These are phyloP conservation scores for Lasiosphaeria miniovina DNA, from an alignment of 495 filamentous ascomycete genomes.

Conservation along the genomic window DNA sequence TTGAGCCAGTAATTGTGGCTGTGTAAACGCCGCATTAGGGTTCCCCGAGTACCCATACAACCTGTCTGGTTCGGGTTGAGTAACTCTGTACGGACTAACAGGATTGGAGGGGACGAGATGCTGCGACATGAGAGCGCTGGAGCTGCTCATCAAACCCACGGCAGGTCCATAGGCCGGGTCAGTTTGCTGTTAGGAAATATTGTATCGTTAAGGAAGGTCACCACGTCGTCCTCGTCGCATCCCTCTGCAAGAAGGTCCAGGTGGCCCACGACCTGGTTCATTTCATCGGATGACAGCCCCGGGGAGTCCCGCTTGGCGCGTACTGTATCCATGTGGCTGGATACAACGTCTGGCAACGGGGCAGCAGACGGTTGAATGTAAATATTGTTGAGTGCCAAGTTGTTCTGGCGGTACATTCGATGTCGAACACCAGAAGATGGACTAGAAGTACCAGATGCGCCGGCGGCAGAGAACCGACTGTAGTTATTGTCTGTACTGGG, in stretches of 20 bases:
- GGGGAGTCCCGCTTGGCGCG: conserved; percentile 18
- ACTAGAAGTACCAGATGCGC: conserved; percentile 9
- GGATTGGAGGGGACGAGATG: too few species aligned
- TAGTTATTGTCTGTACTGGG: too few species aligned
- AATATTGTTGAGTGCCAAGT: conserved; percentile 23
- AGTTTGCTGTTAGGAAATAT: too few species aligned
- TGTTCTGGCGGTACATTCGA: conserved; percentile 17
- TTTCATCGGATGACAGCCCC: conserved; percentile 17
- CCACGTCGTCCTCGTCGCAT: conserved; percentile 4
- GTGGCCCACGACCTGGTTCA: neutral
- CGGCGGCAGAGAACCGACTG: conserved; percentile 12
- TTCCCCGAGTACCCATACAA: too few species aligned
- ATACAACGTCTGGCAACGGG: conserved; percentile 19
- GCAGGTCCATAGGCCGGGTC: too few species aligned
- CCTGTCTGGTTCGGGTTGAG: too few species aligned
- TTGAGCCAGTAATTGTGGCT: too few species aligned
- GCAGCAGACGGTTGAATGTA: conserved; percentile 9
- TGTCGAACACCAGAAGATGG: conserved; percentile 18
- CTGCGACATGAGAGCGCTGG: too few species aligned
- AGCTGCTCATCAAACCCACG: too few species aligned
- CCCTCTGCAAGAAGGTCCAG: conserved; percentile 7
- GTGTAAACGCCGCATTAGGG: too few species aligned
- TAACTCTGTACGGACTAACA: too few species aligned
- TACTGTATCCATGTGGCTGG: conserved; percentile 15
- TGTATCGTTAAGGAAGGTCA: conserved; percentile 5